These are phyloP conservation scores for Posidonia oceanica DNA, from an alignment of 116 monocot species.

Conservation along the genomic window DNA sequence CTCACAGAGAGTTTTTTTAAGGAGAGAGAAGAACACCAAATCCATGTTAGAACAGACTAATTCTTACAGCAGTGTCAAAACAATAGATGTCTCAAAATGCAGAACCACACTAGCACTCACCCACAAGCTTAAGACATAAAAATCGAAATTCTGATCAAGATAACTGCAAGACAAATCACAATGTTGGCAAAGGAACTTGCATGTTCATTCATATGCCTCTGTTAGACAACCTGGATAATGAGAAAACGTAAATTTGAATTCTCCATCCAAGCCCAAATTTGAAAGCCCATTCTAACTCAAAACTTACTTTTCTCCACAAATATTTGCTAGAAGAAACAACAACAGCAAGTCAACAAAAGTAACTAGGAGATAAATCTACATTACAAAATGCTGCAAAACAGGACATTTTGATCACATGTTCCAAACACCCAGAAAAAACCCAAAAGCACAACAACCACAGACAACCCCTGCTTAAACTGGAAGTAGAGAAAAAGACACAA, in stretches of 20 bases:
- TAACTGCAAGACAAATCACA: no score
- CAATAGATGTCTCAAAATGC: neutral
- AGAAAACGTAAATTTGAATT: neutral
- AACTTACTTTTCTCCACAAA: neutral
- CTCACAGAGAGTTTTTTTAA: neutral
- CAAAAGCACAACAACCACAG: neutral
- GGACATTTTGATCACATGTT: neutral
- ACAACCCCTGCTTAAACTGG: neutral
- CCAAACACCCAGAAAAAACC: neutral
- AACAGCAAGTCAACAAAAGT: neutral
- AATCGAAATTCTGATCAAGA: neutral
- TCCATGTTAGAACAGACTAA: neutral
- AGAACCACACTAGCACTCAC: neutral
- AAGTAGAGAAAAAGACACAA: neutral
- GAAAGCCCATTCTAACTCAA: neutral
- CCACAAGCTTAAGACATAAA: neutral
- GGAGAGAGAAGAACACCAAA: neutral
- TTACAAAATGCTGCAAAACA: neutral
- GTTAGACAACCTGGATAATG: neutral
- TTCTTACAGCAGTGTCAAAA: neutral
- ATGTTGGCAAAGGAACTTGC: neutral
- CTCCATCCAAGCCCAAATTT: neutral
- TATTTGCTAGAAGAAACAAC: neutral
- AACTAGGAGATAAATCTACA: neutral
- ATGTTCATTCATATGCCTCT: neutral